phyloP scores from a whole-genome alignment of 129 eudicot genomes.

The Calendula officinalis region DNA sequence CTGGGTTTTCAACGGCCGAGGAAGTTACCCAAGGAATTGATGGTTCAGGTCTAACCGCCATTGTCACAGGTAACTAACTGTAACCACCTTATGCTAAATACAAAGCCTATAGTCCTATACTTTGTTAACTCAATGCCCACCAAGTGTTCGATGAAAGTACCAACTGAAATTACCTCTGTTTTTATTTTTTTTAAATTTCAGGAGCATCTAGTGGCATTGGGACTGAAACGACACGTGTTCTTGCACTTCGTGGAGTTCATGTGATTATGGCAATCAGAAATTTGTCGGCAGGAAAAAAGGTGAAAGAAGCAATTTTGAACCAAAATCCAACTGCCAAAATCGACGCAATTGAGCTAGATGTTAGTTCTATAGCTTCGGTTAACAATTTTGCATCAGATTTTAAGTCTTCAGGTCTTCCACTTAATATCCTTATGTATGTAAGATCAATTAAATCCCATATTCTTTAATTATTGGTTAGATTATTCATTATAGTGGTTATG shows the following conservation, averaged over 20 bases:
- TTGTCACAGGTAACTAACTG: constrained; percentile 46
- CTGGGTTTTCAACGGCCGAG: constrained; percentile 58
- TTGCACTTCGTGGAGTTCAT: constrained; percentile 75
- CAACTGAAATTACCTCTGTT: background rate
- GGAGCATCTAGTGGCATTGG: constrained; percentile 80
- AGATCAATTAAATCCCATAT: constrained; percentile 20
- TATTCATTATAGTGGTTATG: background rate
- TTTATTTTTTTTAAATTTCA: background rate
- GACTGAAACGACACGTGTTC: constrained; percentile 65
- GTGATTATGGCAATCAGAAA: constrained; percentile 66
- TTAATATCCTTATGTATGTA: constrained; percentile 65
- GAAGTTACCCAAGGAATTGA: constrained; percentile 53
- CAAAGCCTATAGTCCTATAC: too few species aligned
- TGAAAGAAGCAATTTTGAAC: constrained; percentile 38
- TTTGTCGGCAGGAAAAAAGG: constrained; percentile 34
- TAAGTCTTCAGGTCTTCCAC: constrained; percentile 49
- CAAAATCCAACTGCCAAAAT: constrained; percentile 52
- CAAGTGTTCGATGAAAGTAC: constrained; percentile 26
- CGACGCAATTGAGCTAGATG: constrained; percentile 66
- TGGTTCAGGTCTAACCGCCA: constrained; percentile 54
- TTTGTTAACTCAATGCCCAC: background rate
- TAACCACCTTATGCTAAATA: too few species aligned
- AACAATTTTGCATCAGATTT: constrained; percentile 44
- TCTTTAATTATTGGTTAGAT: background rate
- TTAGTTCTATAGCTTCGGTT: constrained; percentile 55